Base-by-base conservation (phyloP, 2,329 filamentous ascomycete species). In the Harringtonia lauricola region DNA sequence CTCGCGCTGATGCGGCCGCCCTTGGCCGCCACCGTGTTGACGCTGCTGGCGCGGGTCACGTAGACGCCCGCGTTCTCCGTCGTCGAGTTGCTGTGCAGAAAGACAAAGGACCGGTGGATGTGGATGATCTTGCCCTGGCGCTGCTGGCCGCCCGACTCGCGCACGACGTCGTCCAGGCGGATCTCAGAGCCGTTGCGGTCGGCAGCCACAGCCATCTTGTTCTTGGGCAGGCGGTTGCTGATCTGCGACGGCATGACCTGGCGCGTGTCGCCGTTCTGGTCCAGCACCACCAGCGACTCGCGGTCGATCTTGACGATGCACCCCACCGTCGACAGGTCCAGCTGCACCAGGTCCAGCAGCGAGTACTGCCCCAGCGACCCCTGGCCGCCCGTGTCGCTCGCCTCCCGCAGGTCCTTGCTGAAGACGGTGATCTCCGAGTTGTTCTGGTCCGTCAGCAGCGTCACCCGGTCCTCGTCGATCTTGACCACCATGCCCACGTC, bases 401-500 rank as follows among this genome's bases (percentile, higher is more conserved):
- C 92, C 62, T 95, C 86, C 52, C 94, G 79, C 48, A 98, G 67
- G 65, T 98, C 92, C 61, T 94, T 95, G 68, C 90, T 95, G 59
- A 98, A 98, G 29, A 98, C 92, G 0, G 89, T 95, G 53, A 98
- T 88, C 60, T 98, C 92, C 42, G 82, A 81, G 63, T 92, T 90
- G 48, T 79, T 92, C 60, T 92, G 87, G 64, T 98, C 92, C 39
- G 86, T 95, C 51, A 98, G 70, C 51, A 98, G 70, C 1, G 92
- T 96, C 46, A 98, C 88, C 33, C 86, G 81, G 59, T 98, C 92
- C 47, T 94, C 87, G 39, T 79, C 83, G 52, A 95, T 92, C 60
- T 87, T 86, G 51, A 96, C 88, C 41, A 98, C 89, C 77, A 95
- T 94, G 63, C 92, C 92, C 36, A 96, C 84, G 64, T 98, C 92